Percentiles rank a stretch among this genome's conserved stretches.
These are phyloP conservation scores for Gracilariopsis chorda DNA, from an alignment of 23 red algal species.

Conservation along the genomic window DNA sequence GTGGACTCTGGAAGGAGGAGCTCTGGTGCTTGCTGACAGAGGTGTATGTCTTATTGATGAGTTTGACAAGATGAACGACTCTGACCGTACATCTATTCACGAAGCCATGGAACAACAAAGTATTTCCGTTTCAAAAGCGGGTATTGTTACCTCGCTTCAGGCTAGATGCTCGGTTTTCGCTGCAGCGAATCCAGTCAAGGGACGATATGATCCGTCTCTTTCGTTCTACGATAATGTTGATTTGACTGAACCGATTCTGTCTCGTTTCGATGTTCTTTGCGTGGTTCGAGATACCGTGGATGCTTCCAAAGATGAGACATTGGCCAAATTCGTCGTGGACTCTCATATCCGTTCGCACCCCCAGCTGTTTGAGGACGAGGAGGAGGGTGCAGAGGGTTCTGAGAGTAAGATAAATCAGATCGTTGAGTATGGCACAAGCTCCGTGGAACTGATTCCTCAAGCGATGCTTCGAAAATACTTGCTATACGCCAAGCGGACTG, in stretches of 20 bases:
- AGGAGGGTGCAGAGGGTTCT: conserved; percentile 21
- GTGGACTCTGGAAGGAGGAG: conserved; percentile 98
- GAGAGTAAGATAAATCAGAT: conserved; percentile 21
- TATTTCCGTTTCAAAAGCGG: conserved; percentile 98
- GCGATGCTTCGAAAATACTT: conserved; percentile 92
- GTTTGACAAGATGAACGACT: conserved; percentile 99
- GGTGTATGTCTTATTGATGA: conserved; percentile 99
- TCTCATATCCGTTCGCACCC: conserved; percentile 93
- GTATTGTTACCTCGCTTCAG: conserved; percentile 97
- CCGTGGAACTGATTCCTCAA: conserved; percentile 76
- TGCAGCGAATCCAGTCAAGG: conserved; percentile 96
- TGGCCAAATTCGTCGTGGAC: conserved; percentile 92
- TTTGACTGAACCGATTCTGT: conserved; percentile 96
- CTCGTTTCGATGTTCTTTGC: conserved; percentile 97
- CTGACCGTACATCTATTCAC: conserved; percentile 99
- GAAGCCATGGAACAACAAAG: conserved; percentile 99
- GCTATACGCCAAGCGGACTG: conserved; percentile 69
- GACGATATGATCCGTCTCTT: conserved; percentile 92
- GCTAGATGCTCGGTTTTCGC: conserved; percentile 96
- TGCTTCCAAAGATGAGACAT: conserved; percentile 80
- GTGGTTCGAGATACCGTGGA: conserved; percentile 94
- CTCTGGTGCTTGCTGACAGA: conserved; percentile 92
- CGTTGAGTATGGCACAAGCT: conserved; percentile 9
- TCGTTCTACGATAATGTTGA: conserved; percentile 98
- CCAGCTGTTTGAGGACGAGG: conserved; percentile 25